Percentiles rank a stretch among this genome's conserved stretches.
phyloP scores from a whole-genome alignment of 1,284 basidiomycete genomes.

The Naganishia liquefaciens region DNA sequence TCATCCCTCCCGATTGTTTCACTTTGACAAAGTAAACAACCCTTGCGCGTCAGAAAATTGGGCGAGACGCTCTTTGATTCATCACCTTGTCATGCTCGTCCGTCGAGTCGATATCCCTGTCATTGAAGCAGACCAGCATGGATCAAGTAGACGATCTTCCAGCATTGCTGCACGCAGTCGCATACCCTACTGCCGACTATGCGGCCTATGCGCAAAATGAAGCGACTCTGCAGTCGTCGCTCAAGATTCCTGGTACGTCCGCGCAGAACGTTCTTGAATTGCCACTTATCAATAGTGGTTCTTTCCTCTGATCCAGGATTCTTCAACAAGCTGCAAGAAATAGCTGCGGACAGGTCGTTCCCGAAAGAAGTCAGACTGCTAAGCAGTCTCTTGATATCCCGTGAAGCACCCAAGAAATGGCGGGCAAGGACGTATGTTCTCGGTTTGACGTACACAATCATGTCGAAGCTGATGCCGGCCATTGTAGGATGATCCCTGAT shows the following conservation, averaged over 20 bases:
- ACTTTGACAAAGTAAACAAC: slow-evolving; percentile 25
- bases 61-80: slow-evolving; percentile 1
- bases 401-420: slow-evolving; percentile 54
- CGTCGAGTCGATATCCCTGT: background rate
- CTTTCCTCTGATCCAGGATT: slow-evolving; percentile 39
- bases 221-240: slow-evolving; percentile 23
- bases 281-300: background rate
- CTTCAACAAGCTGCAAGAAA: slow-evolving; percentile 47
- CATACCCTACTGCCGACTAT: slow-evolving; percentile 14
- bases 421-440: slow-evolving; percentile 47
- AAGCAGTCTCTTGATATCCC: slow-evolving; percentile 48
- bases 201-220: slow-evolving; percentile 16
- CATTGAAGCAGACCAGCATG: slow-evolving; percentile 1
- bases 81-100: background rate
- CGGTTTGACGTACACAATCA: background rate
- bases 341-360: slow-evolving; percentile 44
- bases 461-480: background rate
- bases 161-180: slow-evolving; percentile 7
- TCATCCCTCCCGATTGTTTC: no score
- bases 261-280: background rate
- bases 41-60: background rate
- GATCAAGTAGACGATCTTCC: slow-evolving; percentile 30
- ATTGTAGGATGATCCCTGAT: slow-evolving; percentile 47
- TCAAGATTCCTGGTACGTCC: slow-evolving; percentile 24
- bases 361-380: slow-evolving; percentile 46